A percentile compares a stretch with the other conserved stretches of the same genome.
These are phyloP conservation scores for Paramecium sonneborni DNA, from an alignment of 73 alveolate species.

Conservation along the genomic window DNA sequence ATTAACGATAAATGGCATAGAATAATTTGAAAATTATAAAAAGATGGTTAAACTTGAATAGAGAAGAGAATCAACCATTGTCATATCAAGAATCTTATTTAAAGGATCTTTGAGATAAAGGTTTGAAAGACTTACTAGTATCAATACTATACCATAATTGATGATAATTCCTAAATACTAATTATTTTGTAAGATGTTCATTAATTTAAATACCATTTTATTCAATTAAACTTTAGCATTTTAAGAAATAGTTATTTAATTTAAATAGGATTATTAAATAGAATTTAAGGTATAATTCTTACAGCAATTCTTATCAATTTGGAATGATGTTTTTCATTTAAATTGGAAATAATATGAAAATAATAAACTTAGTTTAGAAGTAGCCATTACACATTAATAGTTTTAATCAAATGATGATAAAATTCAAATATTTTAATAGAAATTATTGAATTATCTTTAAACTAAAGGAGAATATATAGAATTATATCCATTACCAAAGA, in stretches of 20 bases:
- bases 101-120: background rate
- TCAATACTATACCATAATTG: background rate
- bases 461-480: background rate
- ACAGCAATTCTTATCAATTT: background rate
- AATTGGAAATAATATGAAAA: background rate
- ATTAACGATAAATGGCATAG: background rate
- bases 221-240: background rate
- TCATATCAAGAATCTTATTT: background rate
- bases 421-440: background rate
- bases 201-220: background rate
- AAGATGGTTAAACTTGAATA: background rate
- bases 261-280: slow-evolving; percentile 21
- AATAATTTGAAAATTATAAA: background rate
- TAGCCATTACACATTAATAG: background rate
- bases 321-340: background rate
- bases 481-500: background rate
- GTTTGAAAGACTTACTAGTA: background rate
- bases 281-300: background rate
- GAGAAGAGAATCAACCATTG: background rate
- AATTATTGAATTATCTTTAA: background rate
- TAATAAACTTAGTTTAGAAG: background rate
- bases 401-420: background rate
- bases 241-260: background rate
- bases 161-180: background rate
- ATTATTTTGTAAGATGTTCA: background rate